A percentile compares a stretch with the other conserved stretches of the same genome.
phyloP scores from a whole-genome alignment of 352 stramenopile species.

The Bremia lactucae region DNA sequence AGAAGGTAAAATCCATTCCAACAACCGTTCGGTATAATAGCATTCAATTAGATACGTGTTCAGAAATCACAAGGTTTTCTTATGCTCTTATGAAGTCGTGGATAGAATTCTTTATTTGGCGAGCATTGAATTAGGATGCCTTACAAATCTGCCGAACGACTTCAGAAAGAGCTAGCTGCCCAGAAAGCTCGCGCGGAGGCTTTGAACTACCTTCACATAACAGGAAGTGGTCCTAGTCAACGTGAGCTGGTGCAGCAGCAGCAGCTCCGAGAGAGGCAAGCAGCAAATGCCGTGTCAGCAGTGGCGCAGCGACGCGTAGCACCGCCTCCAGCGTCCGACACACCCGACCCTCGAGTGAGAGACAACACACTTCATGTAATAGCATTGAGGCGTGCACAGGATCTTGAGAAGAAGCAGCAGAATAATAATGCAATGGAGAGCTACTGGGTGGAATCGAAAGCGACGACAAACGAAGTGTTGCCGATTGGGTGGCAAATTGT shows the following conservation, averaged over 20 bases:
- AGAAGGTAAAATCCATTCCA: not conserved
- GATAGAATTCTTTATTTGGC: too few relatives aligned
- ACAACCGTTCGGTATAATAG: too few relatives aligned
- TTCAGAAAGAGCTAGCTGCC: constrained; percentile 50
- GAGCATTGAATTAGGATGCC: too few relatives aligned
- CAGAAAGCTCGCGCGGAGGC: constrained; percentile 53
- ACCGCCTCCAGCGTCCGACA: constrained; percentile 9
- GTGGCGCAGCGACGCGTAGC: constrained; percentile 32
- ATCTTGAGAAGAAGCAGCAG: constrained; percentile 28
- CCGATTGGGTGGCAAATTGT: constrained; percentile 46
- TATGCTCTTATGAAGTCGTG: too few relatives aligned
- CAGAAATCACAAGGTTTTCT: too few relatives aligned
- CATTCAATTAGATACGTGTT: too few relatives aligned
- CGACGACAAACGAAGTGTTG: constrained; percentile 16
- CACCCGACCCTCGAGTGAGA: constrained; percentile 33
- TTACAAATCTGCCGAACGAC: constrained; percentile 19
- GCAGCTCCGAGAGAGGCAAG: constrained; percentile 37
- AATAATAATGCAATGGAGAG: constrained; percentile 9
- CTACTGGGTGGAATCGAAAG: constrained; percentile 4
- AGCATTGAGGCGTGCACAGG: constrained; percentile 29
- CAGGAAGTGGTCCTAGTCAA: constrained; percentile 54
- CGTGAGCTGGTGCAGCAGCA: constrained; percentile 53
- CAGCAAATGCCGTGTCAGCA: constrained; percentile 31
- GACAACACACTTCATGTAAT: constrained; percentile 76
- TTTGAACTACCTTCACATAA: constrained; percentile 46